Percentiles rank a stretch among this genome's conserved stretches.
Evolutionary conservation across 1,139 yeast genomes (phyloP).

Genomic region (Saccharomyces hybrid): DNA sequence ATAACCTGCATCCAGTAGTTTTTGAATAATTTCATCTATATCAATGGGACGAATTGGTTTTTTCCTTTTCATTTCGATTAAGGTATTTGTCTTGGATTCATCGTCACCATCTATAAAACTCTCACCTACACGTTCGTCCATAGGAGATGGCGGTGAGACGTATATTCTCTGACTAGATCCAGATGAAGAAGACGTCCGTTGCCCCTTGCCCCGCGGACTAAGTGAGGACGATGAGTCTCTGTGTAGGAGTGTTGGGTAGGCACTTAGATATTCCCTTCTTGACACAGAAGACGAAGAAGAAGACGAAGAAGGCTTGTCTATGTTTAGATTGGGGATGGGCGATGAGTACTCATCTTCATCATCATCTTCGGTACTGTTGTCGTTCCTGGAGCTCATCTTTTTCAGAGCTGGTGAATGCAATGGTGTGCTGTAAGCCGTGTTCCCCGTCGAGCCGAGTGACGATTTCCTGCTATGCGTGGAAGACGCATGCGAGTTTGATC

Average conservation of each 20-base stretch:
- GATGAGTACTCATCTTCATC: constrained; percentile 13
- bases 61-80: constrained; percentile 10
- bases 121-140: neutral
- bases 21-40: constrained; percentile 75
- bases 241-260: constrained; percentile 19
- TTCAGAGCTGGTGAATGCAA: constrained; percentile 15
- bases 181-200: neutral
- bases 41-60: constrained; percentile 40
- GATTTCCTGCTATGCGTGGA: constrained; percentile 8
- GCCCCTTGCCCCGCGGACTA: neutral
- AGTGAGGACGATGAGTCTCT: neutral
- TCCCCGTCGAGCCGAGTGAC: constrained; percentile 8
- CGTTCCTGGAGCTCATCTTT: neutral
- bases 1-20: constrained; percentile 84
- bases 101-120: neutral
- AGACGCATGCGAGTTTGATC: constrained; percentile 12
- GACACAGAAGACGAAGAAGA: neutral
- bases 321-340: neutral
- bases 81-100: constrained; percentile 6
- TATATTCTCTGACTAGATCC: neutral
- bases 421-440: constrained; percentile 10
- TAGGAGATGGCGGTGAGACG: neutral
- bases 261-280: constrained; percentile 12
- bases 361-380: constrained; percentile 18
- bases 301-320: neutral